A percentile compares a stretch with the other conserved stretches of the same genome.
Conservation (phyloP, 768 basidiomycete species). For the button mushroom (Agaricus bisporus) region DNA sequence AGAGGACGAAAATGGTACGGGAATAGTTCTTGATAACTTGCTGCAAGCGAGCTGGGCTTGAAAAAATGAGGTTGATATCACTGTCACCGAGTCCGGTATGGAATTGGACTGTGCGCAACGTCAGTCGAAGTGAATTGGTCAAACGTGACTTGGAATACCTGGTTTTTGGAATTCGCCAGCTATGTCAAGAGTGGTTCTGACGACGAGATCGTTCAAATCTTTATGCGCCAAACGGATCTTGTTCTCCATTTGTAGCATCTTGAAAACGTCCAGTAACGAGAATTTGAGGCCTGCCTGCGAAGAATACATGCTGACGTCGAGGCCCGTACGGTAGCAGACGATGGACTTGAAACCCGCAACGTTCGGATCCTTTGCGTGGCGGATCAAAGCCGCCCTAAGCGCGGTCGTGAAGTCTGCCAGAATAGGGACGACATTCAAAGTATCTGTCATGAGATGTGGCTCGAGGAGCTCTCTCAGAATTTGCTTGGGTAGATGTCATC, state of each 20-base stretch:
- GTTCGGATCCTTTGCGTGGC: conserved; percentile 33
- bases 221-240: conserved; percentile 55
- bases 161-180: conserved; percentile 52
- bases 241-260: conserved; percentile 27
- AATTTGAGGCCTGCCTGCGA: conserved; percentile 20
- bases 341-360: conserved; percentile 75
- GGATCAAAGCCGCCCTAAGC: conserved; percentile 30
- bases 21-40: conserved; percentile 61
- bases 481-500: conserved; percentile 19
- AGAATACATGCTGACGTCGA: conserved; percentile 39
- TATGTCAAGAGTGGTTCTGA: conserved; percentile 46
- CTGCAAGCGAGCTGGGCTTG: conserved; percentile 66
- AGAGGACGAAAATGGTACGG: conserved; percentile 53
- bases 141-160: conserved; percentile 30
- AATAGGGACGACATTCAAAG: conserved; percentile 14
- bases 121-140: neutral
- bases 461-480: conserved; percentile 25
- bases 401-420: conserved; percentile 25
- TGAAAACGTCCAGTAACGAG: conserved; percentile 26
- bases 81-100: conserved; percentile 79
- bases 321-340: conserved; percentile 71
- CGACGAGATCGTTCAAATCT: conserved; percentile 59
- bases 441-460: conserved; percentile 11
- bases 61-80: conserved; percentile 51
- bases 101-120: conserved; percentile 57